These are phyloP conservation scores for Backusella mclennaniae DNA, from an alignment of 192 early-diverging fungal species.

Conservation along the genomic window DNA sequence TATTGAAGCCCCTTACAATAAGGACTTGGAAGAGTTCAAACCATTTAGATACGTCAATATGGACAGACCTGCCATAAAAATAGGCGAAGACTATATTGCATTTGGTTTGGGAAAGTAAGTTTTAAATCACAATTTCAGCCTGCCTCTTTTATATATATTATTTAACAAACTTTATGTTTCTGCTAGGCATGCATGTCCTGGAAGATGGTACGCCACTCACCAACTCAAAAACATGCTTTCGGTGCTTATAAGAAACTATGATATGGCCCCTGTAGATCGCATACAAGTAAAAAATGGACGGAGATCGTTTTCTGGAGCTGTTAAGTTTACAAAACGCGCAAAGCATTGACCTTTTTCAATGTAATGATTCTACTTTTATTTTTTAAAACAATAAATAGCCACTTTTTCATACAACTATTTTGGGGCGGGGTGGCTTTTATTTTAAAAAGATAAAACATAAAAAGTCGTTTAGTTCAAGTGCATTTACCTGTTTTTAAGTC, in stretches of 20 bases:
- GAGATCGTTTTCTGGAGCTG: background rate
- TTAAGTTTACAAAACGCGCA: background rate
- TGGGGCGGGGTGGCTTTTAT: too few species aligned
- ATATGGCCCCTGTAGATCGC: background rate
- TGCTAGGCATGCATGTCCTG: background rate
- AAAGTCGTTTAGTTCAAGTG: too few species aligned
- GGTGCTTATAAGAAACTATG: background rate
- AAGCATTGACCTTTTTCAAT: background rate
- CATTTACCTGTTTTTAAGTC: too few species aligned
- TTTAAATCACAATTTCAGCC: background rate
- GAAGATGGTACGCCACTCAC: background rate
- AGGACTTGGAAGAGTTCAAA: background rate
- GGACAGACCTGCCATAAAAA: background rate
- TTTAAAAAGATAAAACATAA: too few species aligned
- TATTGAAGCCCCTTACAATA: background rate
- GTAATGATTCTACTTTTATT: too few species aligned
- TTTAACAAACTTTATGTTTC: background rate
- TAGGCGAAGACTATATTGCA: background rate
- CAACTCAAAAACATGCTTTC: background rate
- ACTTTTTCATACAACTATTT: too few species aligned
- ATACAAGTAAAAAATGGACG: background rate
- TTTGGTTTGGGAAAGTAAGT: background rate
- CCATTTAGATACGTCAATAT: background rate
- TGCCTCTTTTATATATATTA: background rate
- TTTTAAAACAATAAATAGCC: too few species aligned